Conservation (phyloP, 2,329 filamentous ascomycete species). For the Fusarium pseudocircinatum region DNA sequence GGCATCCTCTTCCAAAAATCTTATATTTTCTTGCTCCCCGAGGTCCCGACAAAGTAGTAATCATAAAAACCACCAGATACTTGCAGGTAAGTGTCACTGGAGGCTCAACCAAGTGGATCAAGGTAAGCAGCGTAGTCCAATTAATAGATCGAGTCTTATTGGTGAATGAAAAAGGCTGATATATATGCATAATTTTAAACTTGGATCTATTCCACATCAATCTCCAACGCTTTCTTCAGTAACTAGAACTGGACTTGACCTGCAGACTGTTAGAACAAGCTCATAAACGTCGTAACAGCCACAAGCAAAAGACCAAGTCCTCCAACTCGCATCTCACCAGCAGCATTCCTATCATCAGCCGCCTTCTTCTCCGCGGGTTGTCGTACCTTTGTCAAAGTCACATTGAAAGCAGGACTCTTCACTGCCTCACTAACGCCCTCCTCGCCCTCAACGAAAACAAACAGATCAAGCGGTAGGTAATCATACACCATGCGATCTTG, state of each 20-base stretch:
- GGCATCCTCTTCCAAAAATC: fast-evolving
- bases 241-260: not conserved
- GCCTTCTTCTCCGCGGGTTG: constrained; percentile 32
- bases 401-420: constrained; percentile 41
- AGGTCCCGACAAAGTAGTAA: no score
- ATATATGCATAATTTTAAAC: not conserved
- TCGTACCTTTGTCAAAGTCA: constrained; percentile 43
- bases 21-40: not conserved
- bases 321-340: not conserved
- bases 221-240: not conserved
- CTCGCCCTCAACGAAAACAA: constrained; percentile 39
- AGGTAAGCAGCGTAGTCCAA: no score
- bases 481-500: constrained; percentile 48
- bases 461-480: constrained; percentile 45
- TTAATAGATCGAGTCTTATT: not conserved
- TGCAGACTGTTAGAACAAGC: constrained; percentile 34
- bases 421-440: constrained; percentile 28
- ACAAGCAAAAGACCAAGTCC: not conserved
- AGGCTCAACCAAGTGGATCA: no score
- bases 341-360: not conserved
- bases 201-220: no score
- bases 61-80: not conserved
- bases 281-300: constrained; percentile 18
- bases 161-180: fast-evolving
- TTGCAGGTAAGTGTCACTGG: fast-evolving